phyloP scores from a whole-genome alignment of 306 rosid species.

The Prunus dulcis region DNA sequence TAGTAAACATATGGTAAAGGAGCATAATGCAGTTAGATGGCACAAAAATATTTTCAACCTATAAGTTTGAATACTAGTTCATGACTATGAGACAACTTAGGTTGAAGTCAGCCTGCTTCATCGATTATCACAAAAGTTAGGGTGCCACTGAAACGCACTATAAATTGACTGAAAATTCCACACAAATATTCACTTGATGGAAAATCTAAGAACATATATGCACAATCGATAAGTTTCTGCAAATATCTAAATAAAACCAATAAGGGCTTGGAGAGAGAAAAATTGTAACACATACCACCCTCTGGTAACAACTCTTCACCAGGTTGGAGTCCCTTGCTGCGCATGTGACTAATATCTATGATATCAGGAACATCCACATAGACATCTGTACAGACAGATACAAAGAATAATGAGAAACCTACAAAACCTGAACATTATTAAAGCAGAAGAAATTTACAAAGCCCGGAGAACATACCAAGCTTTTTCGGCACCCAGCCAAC shows the following conservation, averaged over 20 bases:
- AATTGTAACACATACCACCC: conserved; percentile 48
- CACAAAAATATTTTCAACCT: background rate
- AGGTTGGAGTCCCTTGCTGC: conserved; percentile 70
- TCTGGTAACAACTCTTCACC: conserved; percentile 88
- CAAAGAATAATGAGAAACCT: background rate
- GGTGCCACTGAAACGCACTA: background rate
- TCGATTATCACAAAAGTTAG: background rate
- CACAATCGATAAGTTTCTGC: background rate
- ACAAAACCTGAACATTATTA: background rate
- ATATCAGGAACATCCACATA: conserved; percentile 92
- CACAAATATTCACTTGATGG: background rate
- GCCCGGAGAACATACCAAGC: conserved; percentile 57
- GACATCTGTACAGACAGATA: conserved; percentile 65
- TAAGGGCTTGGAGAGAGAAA: background rate
- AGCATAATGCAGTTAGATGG: background rate
- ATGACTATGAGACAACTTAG: background rate
- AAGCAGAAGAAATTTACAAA: conserved; percentile 9
- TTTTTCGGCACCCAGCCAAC: conserved; percentile 97
- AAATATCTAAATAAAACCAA: background rate
- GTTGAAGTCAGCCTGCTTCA: background rate
- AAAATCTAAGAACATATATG: background rate
- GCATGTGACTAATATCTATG: conserved; percentile 89
- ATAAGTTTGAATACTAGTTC: background rate
- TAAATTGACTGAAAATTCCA: background rate
- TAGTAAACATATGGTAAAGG: background rate